Percentiles rank a stretch among this genome's conserved stretches.
Evolutionary conservation across 1,284 basidiomycete genomes (phyloP).

Genomic region (Violaceomyces palustris): DNA sequence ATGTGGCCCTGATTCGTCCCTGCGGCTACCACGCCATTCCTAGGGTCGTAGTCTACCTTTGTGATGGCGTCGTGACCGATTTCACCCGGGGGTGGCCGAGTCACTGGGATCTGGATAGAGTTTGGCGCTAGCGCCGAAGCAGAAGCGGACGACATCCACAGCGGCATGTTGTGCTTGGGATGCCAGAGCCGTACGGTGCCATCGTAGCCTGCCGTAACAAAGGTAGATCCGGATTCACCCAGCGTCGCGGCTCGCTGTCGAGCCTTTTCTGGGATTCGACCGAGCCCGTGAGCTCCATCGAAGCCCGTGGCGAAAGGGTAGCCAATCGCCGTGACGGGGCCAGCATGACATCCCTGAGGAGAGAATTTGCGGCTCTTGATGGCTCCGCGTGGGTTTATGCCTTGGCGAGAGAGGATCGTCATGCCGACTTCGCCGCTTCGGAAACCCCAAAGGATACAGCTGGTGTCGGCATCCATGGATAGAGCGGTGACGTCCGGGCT

Average conservation of each 20-base stretch:
- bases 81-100: background rate
- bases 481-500: slow-evolving; percentile 62
- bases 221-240: slow-evolving; percentile 38
- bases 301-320: slow-evolving; percentile 34
- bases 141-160: slow-evolving; percentile 25
- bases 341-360: slow-evolving; percentile 23
- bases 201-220: slow-evolving; percentile 45
- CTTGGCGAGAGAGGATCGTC: slow-evolving; percentile 55
- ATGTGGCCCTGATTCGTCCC: slow-evolving; percentile 37
- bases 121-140: slow-evolving; percentile 3
- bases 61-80: slow-evolving; percentile 3
- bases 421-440: slow-evolving; percentile 66
- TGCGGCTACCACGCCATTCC: slow-evolving; percentile 35
- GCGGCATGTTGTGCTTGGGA: slow-evolving; percentile 23
- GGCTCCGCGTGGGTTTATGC: slow-evolving; percentile 41
- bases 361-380: slow-evolving; percentile 34
- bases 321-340: slow-evolving; percentile 34
- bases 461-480: slow-evolving; percentile 64
- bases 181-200: slow-evolving; percentile 47
- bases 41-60: slow-evolving; percentile 32
- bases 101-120: background rate
- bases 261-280: slow-evolving; percentile 32
- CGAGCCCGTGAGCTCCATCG: slow-evolving; percentile 39
- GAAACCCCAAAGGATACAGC: slow-evolving; percentile 71
- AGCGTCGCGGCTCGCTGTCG: slow-evolving; percentile 35